Conservation (phyloP, 163 green algal species). For the Coccomyxa subellipsoidea region DNA sequence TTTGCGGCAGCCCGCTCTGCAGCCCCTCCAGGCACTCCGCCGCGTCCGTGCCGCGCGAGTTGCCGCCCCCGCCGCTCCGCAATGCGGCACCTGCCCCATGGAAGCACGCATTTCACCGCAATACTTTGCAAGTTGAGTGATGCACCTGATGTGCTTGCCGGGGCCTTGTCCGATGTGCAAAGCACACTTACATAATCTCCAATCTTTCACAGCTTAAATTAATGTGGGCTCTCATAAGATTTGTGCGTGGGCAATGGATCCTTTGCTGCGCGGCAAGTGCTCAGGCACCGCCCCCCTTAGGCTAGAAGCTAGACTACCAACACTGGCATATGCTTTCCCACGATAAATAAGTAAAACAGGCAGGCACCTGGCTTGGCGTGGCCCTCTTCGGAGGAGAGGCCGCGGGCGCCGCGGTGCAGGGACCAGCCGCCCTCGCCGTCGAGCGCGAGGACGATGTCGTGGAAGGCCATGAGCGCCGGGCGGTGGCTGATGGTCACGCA, state of each 20-base stretch:
- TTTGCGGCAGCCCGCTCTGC: slow-evolving; percentile 15
- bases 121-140: not conserved
- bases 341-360: not conserved
- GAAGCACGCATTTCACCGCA: not conserved
- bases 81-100: not conserved
- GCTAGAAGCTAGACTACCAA: too few relatives aligned
- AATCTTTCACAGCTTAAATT: too few relatives aligned
- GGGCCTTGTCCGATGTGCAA: too few relatives aligned
- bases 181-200: too few relatives aligned
- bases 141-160: too few relatives aligned
- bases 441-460: slow-evolving; percentile 78
- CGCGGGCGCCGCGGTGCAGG: slow-evolving; percentile 50
- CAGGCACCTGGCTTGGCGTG: not conserved
- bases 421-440: slow-evolving; percentile 76
- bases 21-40: slow-evolving; percentile 38
- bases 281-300: too few relatives aligned
- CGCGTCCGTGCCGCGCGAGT: not conserved
- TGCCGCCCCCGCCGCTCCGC: not conserved
- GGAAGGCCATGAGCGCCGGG: slow-evolving; percentile 77
- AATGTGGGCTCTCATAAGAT: too few relatives aligned
- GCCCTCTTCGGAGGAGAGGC: not conserved
- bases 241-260: too few relatives aligned
- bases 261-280: too few relatives aligned
- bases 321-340: too few relatives aligned
- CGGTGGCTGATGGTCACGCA: slow-evolving; percentile 82